phyloP scores from a whole-genome alignment of 148 eudicot genomes.

The Fagopyrum tataricum region DNA sequence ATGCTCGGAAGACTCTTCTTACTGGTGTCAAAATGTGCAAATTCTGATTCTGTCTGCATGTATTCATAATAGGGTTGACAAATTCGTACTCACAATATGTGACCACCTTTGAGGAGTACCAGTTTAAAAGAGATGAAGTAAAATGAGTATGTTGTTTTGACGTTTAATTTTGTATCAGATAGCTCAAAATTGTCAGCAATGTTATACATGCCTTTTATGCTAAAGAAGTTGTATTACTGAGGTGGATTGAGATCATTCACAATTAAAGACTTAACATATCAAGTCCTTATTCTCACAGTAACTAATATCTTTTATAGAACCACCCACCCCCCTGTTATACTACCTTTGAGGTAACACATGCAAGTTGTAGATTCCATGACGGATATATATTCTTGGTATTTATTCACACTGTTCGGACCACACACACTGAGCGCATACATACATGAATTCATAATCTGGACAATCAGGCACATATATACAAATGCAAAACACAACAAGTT shows the following conservation, averaged over 20 bases:
- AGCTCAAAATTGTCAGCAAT: background rate
- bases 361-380: no score
- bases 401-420: slow-evolving; percentile 86
- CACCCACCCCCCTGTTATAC: no score
- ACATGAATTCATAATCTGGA: slow-evolving; percentile 92
- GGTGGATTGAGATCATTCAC: background rate
- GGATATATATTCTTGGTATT: no score
- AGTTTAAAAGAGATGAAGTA: slow-evolving; percentile 95
- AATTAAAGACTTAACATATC: background rate
- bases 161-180: background rate
- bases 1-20: slow-evolving; percentile 65
- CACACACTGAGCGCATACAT: slow-evolving; percentile 89
- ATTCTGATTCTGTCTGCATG: slow-evolving; percentile 46
- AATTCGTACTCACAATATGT: slow-evolving; percentile 91
- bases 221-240: background rate
- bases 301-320: no score
- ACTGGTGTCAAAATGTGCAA: slow-evolving; percentile 36
- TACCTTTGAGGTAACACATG: no score
- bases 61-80: slow-evolving; percentile 94
- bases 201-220: background rate
- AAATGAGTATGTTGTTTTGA: background rate
- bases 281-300: background rate
- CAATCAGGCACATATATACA: no score
- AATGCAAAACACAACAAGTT: no score
- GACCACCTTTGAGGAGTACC: slow-evolving; percentile 87